Evolutionary conservation across 306 rosid species (phyloP).

Genomic region (Fagus sylvatica): DNA sequence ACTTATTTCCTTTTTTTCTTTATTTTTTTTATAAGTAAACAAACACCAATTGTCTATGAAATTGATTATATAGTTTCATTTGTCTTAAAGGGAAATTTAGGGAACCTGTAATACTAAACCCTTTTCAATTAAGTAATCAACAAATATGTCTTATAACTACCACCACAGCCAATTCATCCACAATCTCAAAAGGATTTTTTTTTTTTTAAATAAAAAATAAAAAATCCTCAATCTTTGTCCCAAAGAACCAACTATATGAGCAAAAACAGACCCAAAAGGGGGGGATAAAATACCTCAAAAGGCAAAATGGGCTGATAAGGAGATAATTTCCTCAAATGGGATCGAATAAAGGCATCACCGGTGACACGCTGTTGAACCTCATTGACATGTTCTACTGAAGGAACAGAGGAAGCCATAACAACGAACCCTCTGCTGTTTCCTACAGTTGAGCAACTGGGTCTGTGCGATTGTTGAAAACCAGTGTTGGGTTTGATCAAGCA

Average conservation of each 20-base stretch:
- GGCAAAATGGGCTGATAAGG: constrained; percentile 96
- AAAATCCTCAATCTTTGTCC: neutral
- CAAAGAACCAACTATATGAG: neutral
- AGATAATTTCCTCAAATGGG: constrained; percentile 75
- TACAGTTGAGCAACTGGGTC: constrained; percentile 36
- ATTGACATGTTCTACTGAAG: constrained; percentile 43
- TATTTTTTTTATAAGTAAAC: neutral
- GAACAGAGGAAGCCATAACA: constrained; percentile 60
- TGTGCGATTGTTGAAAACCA: constrained; percentile 18
- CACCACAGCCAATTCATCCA: neutral
- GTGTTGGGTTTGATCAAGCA: constrained; percentile 22
- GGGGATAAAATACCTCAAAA: constrained; percentile 60
- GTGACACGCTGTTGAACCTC: constrained; percentile 40
- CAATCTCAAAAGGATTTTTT: neutral
- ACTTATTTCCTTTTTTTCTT: neutral
- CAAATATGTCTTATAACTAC: neutral
- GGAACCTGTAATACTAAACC: neutral
- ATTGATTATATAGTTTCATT: neutral
- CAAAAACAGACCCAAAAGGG: neutral
- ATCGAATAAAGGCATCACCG: constrained; percentile 80
- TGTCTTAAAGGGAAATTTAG: neutral
- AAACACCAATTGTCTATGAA: neutral
- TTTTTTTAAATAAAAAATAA: too few species aligned
- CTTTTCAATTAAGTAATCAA: neutral
- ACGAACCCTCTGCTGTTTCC: constrained; percentile 43